Evolutionary conservation across 306 rosid genomes (phyloP).

Genomic region (Dryas octopetala): DNA sequence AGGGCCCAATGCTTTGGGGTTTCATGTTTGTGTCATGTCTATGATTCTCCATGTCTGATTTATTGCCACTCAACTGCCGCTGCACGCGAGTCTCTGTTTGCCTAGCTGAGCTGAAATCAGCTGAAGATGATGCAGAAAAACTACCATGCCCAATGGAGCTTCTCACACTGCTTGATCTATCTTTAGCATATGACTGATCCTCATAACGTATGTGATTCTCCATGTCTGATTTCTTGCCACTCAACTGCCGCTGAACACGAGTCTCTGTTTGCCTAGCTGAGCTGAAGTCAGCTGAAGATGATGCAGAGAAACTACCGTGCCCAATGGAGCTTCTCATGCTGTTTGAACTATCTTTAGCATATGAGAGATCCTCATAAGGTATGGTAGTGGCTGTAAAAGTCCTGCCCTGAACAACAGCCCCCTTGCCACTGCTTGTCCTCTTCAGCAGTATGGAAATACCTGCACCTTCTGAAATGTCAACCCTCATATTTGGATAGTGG

Average conservation of each 20-base stretch:
- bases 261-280: slow-evolving; percentile 53
- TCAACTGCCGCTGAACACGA: slow-evolving; percentile 60
- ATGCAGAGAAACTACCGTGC: slow-evolving; percentile 68
- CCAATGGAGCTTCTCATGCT: slow-evolving; percentile 68
- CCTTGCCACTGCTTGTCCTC: slow-evolving; percentile 78
- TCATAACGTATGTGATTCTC: slow-evolving; percentile 41
- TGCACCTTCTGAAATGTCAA: slow-evolving; percentile 57
- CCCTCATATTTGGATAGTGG: slow-evolving; percentile 43
- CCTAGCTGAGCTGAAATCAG: slow-evolving; percentile 60
- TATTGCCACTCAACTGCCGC: slow-evolving; percentile 61
- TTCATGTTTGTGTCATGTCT: slow-evolving; percentile 46
- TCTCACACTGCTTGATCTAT: slow-evolving; percentile 59
- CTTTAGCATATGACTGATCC: slow-evolving; percentile 59
- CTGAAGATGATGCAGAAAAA: slow-evolving; percentile 71
- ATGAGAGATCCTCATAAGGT: slow-evolving; percentile 56
- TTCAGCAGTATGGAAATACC: slow-evolving; percentile 84
- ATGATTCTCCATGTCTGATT: slow-evolving; percentile 37
- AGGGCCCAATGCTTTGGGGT: slow-evolving; percentile 42
- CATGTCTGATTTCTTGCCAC: slow-evolving; percentile 44
- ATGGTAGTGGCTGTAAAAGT: slow-evolving; percentile 61
- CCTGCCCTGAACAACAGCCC: slow-evolving; percentile 64
- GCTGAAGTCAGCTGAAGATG: slow-evolving; percentile 69
- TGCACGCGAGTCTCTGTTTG: slow-evolving; percentile 54
- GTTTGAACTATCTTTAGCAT: slow-evolving; percentile 58
- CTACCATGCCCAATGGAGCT: slow-evolving; percentile 67